Conservation (phyloP, 176 grass and related monocot species). For the Dactylis glomerata region DNA sequence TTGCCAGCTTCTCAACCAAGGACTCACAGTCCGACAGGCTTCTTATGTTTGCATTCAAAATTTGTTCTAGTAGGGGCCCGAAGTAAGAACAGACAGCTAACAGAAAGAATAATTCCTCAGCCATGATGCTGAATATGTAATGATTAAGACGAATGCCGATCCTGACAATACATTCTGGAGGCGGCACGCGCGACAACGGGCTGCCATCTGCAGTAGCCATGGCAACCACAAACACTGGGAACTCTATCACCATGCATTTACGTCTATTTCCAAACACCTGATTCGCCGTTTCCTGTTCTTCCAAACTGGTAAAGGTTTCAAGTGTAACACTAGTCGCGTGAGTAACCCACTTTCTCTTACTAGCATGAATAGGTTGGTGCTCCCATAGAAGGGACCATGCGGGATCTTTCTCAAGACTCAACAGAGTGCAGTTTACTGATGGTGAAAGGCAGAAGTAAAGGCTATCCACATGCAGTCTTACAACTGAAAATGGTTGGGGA, state of each 20-base stretch:
- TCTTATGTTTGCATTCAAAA: slow-evolving; percentile 62
- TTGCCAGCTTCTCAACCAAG: neutral
- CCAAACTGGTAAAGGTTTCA: slow-evolving; percentile 53
- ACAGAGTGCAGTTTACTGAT: slow-evolving; percentile 65
- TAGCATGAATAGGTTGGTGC: slow-evolving; percentile 82
- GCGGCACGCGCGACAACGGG: slow-evolving; percentile 70
- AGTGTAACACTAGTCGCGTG: slow-evolving; percentile 62
- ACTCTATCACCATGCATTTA: slow-evolving; percentile 65
- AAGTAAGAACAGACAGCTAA: slow-evolving; percentile 86
- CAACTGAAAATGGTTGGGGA: slow-evolving; percentile 63
- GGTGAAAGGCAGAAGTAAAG: slow-evolving; percentile 76
- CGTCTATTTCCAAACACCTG: slow-evolving; percentile 47
- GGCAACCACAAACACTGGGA: slow-evolving; percentile 68
- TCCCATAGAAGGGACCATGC: slow-evolving; percentile 86
- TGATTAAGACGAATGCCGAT: slow-evolving; percentile 70
- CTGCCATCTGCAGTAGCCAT: slow-evolving; percentile 83
- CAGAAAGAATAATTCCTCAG: slow-evolving; percentile 83
- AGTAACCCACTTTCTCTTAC: slow-evolving; percentile 70
- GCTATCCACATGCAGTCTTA: slow-evolving; percentile 78
- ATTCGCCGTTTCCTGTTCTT: slow-evolving; percentile 21
- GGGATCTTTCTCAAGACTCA: slow-evolving; percentile 85
- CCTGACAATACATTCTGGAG: slow-evolving; percentile 81
- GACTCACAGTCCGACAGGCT: neutral
- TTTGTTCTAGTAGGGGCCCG: slow-evolving; percentile 63
- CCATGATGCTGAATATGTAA: slow-evolving; percentile 61